A percentile compares a stretch with the other conserved stretches of the same genome.
These are phyloP conservation scores for Medicago arabica DNA, from an alignment of 306 rosid species.

Conservation along the genomic window DNA sequence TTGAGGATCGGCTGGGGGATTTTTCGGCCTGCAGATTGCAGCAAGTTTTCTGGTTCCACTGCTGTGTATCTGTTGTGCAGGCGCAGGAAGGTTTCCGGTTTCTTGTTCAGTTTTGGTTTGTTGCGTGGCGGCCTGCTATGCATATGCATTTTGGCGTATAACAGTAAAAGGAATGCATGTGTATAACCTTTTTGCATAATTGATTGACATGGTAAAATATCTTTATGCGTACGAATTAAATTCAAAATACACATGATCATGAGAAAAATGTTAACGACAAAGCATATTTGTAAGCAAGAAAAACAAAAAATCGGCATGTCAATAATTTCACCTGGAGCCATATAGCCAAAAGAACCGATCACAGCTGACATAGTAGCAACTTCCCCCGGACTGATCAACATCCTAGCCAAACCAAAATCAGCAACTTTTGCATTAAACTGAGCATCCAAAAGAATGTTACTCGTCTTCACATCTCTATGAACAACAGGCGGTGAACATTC, in stretches of 20 bases:
- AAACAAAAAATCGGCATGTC: not conserved
- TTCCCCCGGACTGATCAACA: slow-evolving; percentile 72
- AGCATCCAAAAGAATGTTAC: slow-evolving; percentile 80
- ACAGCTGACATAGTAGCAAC: slow-evolving; percentile 75
- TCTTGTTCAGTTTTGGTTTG: no score
- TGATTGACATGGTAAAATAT: not conserved
- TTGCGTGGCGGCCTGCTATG: no score
- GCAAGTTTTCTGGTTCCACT: no score
- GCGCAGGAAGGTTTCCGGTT: no score
- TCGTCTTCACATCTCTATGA: slow-evolving; percentile 82
- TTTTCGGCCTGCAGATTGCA: no score
- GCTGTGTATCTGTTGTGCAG: no score
- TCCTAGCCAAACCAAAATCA: slow-evolving; percentile 85
- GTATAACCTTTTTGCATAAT: no score
- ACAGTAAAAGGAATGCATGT: no score
- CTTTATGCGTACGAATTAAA: not conserved
- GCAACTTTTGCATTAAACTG: slow-evolving; percentile 80
- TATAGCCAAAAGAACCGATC: slow-evolving; percentile 90
- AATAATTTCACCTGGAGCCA: slow-evolving; percentile 79
- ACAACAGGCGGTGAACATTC: slow-evolving; percentile 68
- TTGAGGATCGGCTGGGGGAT: no score
- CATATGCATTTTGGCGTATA: no score
- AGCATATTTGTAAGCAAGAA: not conserved
- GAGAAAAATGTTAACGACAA: not conserved
- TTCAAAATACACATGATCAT: not conserved